Evolutionary conservation across 495 filamentous ascomycete genomes (phyloP).

Genomic region (Geopyxis carbonaria): DNA sequence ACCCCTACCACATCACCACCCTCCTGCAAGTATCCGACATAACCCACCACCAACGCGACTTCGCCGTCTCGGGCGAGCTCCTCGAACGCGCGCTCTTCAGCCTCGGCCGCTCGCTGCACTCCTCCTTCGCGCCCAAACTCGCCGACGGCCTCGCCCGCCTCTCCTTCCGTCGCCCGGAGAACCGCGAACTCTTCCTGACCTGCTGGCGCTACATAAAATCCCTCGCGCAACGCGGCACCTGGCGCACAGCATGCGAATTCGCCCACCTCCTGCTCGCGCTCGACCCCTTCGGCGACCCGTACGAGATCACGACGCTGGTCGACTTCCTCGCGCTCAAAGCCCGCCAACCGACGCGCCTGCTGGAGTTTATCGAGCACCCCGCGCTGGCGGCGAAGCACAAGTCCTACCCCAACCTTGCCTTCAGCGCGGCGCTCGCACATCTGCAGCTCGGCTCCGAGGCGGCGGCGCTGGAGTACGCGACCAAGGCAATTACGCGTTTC

Average conservation of each 20-base stretch:
- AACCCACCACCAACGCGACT: constrained; percentile 73
- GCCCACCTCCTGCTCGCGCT: constrained; percentile 65
- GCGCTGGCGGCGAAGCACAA: constrained; percentile 35
- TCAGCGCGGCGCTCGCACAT: constrained; percentile 57
- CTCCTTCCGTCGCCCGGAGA: constrained; percentile 62
- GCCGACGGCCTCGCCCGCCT: constrained; percentile 61
- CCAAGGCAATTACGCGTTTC: constrained; percentile 46
- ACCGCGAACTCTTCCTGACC: constrained; percentile 81
- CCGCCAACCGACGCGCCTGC: constrained; percentile 54
- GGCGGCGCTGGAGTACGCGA: constrained; percentile 44
- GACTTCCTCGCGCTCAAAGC: constrained; percentile 72
- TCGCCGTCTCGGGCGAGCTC: constrained; percentile 67
- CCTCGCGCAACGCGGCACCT: constrained; percentile 77
- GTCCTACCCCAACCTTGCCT: constrained; percentile 45
- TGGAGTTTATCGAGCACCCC: constrained; percentile 49
- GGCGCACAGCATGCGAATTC: constrained; percentile 86
- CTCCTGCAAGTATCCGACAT: constrained; percentile 86
- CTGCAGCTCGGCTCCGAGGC: constrained; percentile 48
- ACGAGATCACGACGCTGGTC: constrained; percentile 56
- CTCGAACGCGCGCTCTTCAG: constrained; percentile 85
- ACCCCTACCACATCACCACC: constrained; percentile 83
- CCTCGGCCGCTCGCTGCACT: constrained; percentile 70
- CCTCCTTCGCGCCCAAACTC: constrained; percentile 57
- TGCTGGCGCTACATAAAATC: constrained; percentile 75
- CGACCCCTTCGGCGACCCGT: constrained; percentile 60